phyloP scores from a whole-genome alignment of 495 filamentous ascomycete genomes.

The Penicillium macrosclerotiorum region DNA sequence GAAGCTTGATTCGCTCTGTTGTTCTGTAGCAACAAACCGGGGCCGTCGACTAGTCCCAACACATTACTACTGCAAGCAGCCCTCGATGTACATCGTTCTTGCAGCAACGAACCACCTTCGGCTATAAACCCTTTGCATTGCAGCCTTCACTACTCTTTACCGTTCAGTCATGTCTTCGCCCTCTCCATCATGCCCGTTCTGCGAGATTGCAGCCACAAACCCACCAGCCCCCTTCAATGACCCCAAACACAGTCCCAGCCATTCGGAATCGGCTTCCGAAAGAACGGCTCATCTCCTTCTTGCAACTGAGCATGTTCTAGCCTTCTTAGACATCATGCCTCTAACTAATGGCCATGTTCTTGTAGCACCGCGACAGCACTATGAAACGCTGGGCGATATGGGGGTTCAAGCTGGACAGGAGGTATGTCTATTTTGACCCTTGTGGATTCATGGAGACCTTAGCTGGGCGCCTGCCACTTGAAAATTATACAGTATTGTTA shows the following conservation, averaged over 20 bases:
- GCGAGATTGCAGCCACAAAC: conserved; percentile 41
- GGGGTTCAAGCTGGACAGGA: conserved; percentile 52
- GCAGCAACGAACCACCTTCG: not conserved
- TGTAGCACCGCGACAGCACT: conserved; percentile 68
- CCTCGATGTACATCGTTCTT: not conserved
- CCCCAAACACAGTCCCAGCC: not conserved
- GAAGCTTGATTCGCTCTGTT: too few relatives aligned
- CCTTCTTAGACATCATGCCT: conserved; percentile 90
- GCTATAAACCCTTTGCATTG: not conserved
- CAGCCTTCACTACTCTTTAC: not conserved
- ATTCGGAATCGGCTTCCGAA: conserved; percentile 12
- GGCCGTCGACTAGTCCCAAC: too few relatives aligned
- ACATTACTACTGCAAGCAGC: too few relatives aligned
- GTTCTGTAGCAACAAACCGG: too few relatives aligned
- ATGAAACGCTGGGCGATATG: conserved; percentile 67
- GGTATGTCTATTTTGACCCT: conserved; percentile 22
- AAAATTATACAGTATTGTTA: not conserved
- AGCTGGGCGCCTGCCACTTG: not conserved
- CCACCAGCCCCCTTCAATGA: conserved; percentile 33
- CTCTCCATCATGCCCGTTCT: conserved; percentile 36
- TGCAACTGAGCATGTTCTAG: conserved; percentile 67
- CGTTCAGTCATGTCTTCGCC: not conserved
- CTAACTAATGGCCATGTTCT: conserved; percentile 76
- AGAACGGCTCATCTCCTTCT: conserved; percentile 66
- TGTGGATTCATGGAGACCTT: not conserved